Conservation (phyloP, 1,284 basidiomycete species). For the Leccinum pachyderme region DNA sequence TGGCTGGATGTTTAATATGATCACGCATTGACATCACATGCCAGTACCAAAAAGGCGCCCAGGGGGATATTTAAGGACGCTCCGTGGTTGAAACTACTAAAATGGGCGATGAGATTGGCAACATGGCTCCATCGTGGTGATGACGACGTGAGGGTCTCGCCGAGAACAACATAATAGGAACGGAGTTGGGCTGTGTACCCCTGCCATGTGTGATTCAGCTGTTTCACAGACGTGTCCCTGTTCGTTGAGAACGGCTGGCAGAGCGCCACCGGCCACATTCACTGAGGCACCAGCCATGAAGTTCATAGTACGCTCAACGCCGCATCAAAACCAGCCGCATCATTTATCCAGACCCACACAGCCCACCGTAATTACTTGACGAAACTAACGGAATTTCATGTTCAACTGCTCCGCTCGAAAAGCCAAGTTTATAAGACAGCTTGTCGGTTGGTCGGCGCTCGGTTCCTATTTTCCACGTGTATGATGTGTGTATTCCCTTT, state of each 20-base stretch:
- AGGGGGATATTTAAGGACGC: not conserved
- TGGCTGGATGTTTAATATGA: not conserved
- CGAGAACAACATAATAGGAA: constrained; percentile 3
- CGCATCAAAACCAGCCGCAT: constrained; percentile 19
- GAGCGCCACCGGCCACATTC: constrained; percentile 14
- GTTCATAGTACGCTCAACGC: not conserved
- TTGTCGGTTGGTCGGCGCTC: constrained; percentile 12
- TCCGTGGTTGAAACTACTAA: not conserved
- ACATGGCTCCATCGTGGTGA: not conserved
- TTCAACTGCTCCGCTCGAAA: constrained; percentile 25
- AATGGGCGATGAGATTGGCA: constrained; percentile 3
- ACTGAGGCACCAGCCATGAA: constrained; percentile 19
- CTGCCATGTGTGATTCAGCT: constrained; percentile 8
- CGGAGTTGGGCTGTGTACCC: constrained; percentile 6
- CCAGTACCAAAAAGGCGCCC: not conserved
- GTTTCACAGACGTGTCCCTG: constrained; percentile 2
- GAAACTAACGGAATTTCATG: constrained; percentile 1
- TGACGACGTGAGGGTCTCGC: not conserved
- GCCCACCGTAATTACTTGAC: no score
- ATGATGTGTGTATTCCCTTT: constrained; percentile 21
- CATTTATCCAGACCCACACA: constrained; percentile 14
- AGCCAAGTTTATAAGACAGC: constrained; percentile 2
- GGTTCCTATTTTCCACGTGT: constrained; percentile 22
- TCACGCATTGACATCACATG: not conserved
- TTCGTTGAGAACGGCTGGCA: constrained; percentile 1